Evolutionary conservation across 1,139 yeast species (phyloP), one percentile per base, ranked within the genome.

Genomic region (Blastobotrys serpentis): DNA sequence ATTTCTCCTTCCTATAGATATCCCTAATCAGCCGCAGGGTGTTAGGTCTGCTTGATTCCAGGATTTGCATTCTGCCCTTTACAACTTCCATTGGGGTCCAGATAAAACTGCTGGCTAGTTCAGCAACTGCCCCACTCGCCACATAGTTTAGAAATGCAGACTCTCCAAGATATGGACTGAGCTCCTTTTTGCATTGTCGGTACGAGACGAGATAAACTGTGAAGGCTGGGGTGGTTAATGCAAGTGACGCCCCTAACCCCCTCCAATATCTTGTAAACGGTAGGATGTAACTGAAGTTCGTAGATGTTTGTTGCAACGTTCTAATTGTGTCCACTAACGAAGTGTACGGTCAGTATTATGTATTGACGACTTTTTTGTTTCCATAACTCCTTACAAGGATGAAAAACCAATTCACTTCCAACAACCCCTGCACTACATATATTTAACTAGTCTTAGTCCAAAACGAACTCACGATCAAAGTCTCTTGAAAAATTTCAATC

Each of bases 51-150:
- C 23, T 33, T 43, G 32, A n/a, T n/a, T 43, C 42, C 22, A 59
- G 52, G 13, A 69, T 60, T 52, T 69, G 73, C 61, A 67, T 60
- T 21, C 71, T 61, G 43, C 73, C 73, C 55, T 68, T 69, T 47
- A 69, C 55, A n/a, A 69, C 70, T 56, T 69, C 73, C 63, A 70
- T 65, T 2, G 73, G 73, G 14, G 72, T 69, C 68, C 70, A 68
- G 17, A 70, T 56, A 38, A 63, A 52, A 14, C 68, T 62, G 40
- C 69, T 64, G 8, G 66, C 60, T 11, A 69, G 23, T 58, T 69
- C 73, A 7, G 73, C 70, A 4, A 57, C 58, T 5, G 64, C 55
- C 2, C 73, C 71, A 45, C 67, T 60, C 7, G 57, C 46, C 11
- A 66, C 55, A 51, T 67, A 69, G 49, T 64, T 67, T 6, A 56